These are phyloP conservation scores for Gastrodia elata DNA, from an alignment of 106 monocot genomes.

Conservation along the genomic window DNA sequence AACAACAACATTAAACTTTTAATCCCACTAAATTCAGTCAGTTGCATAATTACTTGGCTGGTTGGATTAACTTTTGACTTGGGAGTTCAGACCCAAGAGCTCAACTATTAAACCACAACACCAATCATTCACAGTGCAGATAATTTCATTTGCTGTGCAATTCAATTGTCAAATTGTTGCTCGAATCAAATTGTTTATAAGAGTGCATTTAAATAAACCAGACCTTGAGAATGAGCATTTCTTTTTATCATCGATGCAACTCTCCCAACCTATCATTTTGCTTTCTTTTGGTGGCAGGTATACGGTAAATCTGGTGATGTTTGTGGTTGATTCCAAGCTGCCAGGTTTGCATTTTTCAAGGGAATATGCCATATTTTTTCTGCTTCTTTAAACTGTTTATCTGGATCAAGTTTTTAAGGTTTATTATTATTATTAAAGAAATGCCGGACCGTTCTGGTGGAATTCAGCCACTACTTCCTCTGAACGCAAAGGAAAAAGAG, in stretches of 20 bases:
- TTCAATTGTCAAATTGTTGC: no score
- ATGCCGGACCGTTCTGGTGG: slow-evolving; percentile 33
- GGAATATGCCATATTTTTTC: not conserved
- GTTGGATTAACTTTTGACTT: no score
- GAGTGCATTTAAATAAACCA: no score
- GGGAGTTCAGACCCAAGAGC: no score
- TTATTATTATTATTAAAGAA: slow-evolving; percentile 16
- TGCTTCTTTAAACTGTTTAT: not conserved
- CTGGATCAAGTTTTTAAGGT: not conserved
- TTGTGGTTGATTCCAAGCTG: slow-evolving; percentile 43
- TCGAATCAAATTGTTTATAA: no score
- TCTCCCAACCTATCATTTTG: not conserved
- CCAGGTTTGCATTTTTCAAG: slow-evolving; percentile 20
- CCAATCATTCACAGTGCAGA: no score
- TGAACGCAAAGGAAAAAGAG: slow-evolving; percentile 35
- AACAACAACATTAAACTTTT: no score
- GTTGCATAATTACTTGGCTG: no score
- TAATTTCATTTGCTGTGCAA: no score
- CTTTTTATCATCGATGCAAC: not conserved
- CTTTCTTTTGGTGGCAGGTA: slow-evolving; percentile 26
- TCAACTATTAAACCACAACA: no score
- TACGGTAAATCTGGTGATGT: slow-evolving; percentile 48
- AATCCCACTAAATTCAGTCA: no score
- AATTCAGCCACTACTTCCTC: slow-evolving; percentile 22
- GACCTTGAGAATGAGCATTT: no score